phyloP scores from a whole-genome alignment of 352 stramenopile genomes.

The Phytophthora sp. region DNA sequence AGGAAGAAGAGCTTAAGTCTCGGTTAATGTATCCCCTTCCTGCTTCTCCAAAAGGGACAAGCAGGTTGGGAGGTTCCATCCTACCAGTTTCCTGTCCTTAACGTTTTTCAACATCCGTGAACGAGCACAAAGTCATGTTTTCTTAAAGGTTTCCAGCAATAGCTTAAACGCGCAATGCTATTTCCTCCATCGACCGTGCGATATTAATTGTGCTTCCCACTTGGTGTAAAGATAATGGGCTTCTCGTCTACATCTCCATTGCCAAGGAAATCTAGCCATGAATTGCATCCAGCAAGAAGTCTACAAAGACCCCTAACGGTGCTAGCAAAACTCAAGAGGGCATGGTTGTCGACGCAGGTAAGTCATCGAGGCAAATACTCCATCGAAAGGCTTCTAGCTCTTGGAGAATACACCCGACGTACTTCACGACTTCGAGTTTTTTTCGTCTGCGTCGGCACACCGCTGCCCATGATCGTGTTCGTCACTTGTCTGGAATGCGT shows the following conservation, averaged over 20 bases:
- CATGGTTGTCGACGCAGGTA: slow-evolving; percentile 19
- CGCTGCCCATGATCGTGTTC: slow-evolving; percentile 17
- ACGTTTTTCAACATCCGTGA: too few species aligned
- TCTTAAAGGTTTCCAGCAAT: too few species aligned
- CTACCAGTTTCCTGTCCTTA: too few species aligned
- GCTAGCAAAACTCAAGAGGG: slow-evolving; percentile 5
- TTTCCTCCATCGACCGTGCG: too few species aligned
- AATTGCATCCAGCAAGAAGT: neutral
- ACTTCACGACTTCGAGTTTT: slow-evolving; percentile 12
- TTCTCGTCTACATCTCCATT: neutral
- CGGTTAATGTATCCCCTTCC: slow-evolving; percentile 28
- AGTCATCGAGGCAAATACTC: slow-evolving; percentile 36
- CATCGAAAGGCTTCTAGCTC: slow-evolving; percentile 35
- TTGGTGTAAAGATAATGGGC: too few species aligned
- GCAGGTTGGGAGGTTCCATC: slow-evolving; percentile 28
- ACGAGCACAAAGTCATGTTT: too few species aligned
- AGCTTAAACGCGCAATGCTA: too few species aligned
- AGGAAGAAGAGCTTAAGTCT: slow-evolving; percentile 30
- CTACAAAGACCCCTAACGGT: neutral
- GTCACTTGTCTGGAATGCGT: slow-evolving; percentile 17
- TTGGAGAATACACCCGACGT: slow-evolving; percentile 27
- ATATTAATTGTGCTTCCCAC: too few species aligned
- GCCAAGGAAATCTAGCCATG: neutral
- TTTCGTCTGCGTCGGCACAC: slow-evolving; percentile 19
- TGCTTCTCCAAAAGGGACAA: slow-evolving; percentile 12